phyloP scores from a whole-genome alignment of 2,329 filamentous ascomycete species.

The Exserohilum rostratum region DNA sequence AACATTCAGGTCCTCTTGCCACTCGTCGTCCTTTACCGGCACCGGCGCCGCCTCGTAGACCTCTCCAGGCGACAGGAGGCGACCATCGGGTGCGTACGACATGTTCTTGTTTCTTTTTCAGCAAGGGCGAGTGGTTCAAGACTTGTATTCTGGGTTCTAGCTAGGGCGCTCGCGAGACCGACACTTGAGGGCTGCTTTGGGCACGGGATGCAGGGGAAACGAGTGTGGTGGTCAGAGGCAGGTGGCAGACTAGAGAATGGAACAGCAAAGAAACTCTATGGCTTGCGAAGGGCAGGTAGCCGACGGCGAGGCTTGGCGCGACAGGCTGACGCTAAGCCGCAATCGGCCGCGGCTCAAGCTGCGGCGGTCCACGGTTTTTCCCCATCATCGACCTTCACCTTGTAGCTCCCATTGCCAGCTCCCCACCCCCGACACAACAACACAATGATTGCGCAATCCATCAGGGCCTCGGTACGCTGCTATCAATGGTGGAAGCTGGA shows the following conservation, averaged over 20 bases:
- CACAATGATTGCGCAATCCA: constrained; percentile 65
- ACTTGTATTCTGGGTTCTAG: constrained; percentile 18
- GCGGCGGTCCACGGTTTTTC: constrained; percentile 23
- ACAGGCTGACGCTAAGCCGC: constrained; percentile 21
- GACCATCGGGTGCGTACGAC: constrained; percentile 43
- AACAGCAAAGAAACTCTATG: constrained; percentile 4
- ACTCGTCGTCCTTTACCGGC: constrained; percentile 54
- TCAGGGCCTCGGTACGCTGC: constrained; percentile 64
- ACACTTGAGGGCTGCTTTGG: constrained; percentile 16
- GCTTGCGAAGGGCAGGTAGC: constrained; percentile 8
- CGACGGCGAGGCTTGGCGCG: constrained; percentile 12
- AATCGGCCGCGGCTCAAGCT: constrained; percentile 30
- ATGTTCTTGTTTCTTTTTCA: constrained; percentile 21
- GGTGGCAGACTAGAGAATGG: constrained; percentile 16
- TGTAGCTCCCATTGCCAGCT: constrained; percentile 42
- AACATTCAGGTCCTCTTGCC: constrained; percentile 85
- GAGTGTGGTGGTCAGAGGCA: constrained; percentile 28
- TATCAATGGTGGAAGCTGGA: constrained; percentile 7
- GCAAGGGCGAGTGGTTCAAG: constrained; percentile 9
- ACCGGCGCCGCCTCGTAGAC: constrained; percentile 49
- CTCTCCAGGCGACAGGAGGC: constrained; percentile 53
- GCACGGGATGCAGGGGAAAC: constrained; percentile 22
- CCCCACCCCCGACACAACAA: constrained; percentile 34
- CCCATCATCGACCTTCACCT: constrained; percentile 31
- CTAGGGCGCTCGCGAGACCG: constrained; percentile 22